Percentiles rank a stretch among this genome's conserved stretches.
phyloP scores from a whole-genome alignment of 2,329 filamentous ascomycete species.

The Ceratocystis cacaofunesta region DNA sequence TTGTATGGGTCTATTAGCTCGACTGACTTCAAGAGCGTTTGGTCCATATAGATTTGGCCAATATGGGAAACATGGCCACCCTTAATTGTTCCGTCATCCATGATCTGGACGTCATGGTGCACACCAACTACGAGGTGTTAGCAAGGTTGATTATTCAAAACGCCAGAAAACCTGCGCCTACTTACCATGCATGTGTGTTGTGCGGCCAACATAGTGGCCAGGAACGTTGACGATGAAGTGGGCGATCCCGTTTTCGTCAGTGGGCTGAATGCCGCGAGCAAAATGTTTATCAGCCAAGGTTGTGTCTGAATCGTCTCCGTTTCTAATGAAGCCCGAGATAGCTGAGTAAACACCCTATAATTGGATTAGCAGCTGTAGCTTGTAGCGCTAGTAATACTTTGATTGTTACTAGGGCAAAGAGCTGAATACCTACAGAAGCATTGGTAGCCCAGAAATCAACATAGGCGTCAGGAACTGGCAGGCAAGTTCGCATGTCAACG shows the following conservation, averaged over 20 bases:
- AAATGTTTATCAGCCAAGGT: conserved; percentile 24
- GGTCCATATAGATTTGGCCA: conserved; percentile 51
- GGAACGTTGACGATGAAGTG: conserved; percentile 32
- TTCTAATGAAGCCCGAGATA: conserved; percentile 22
- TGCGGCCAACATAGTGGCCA: conserved; percentile 31
- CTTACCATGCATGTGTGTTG: conserved; percentile 33
- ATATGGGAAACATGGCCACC: conserved; percentile 38
- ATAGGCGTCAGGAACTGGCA: conserved; percentile 18
- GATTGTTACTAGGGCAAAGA: not conserved
- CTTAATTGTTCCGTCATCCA: conserved; percentile 25
- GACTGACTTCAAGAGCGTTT: conserved; percentile 38
- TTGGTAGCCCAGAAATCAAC: conserved; percentile 22
- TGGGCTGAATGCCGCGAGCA: conserved; percentile 28
- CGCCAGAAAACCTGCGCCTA: conserved; percentile 21
- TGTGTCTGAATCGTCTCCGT: conserved; percentile 30
- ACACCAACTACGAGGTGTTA: conserved; percentile 22
- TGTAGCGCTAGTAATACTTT: too few relatives aligned
- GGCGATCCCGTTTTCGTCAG: conserved; percentile 29
- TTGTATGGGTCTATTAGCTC: conserved; percentile 35
- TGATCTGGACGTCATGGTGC: conserved; percentile 26
- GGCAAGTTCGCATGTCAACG: conserved; percentile 20
- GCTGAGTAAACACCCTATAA: conserved; percentile 26
- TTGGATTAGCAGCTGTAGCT: not conserved
- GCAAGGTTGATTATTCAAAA: not conserved
- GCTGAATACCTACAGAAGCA: conserved; percentile 23